Evolutionary conservation across 495 filamentous ascomycete genomes (phyloP).

Genomic region (Hypoxylon lenormandii): DNA sequence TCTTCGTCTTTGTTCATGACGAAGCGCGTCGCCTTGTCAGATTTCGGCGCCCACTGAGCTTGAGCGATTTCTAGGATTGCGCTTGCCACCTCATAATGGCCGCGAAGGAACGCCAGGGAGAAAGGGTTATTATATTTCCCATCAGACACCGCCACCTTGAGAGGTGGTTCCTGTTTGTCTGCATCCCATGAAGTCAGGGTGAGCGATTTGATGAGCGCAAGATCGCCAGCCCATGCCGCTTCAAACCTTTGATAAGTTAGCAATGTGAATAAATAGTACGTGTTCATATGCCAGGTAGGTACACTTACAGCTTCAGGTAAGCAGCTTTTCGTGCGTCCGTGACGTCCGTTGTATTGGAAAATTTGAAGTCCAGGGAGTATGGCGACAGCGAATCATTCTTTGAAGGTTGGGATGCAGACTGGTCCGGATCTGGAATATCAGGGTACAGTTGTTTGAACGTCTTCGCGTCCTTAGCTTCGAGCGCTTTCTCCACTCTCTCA

Average conservation of each 20-base stretch:
- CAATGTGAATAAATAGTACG: neutral
- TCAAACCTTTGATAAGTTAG: conserved; percentile 67
- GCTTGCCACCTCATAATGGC: conserved; percentile 70
- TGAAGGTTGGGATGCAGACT: neutral
- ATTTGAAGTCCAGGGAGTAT: conserved; percentile 64
- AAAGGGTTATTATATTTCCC: conserved; percentile 63
- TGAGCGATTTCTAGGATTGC: conserved; percentile 73
- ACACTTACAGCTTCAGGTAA: conserved; percentile 66
- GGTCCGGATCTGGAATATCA: conserved; percentile 49
- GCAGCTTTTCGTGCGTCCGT: conserved; percentile 64
- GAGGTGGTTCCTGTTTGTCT: conserved; percentile 64
- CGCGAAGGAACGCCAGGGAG: conserved; percentile 71
- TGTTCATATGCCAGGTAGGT: neutral
- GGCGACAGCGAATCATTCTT: conserved; percentile 28
- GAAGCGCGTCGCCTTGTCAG: conserved; percentile 61
- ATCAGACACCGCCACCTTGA: conserved; percentile 72
- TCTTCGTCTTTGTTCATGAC: conserved; percentile 57
- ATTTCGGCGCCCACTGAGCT: conserved; percentile 70
- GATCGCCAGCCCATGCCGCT: conserved; percentile 75
- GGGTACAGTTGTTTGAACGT: conserved; percentile 73
- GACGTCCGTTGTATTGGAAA: conserved; percentile 60
- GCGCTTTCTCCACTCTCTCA: conserved; percentile 62
- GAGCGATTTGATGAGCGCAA: conserved; percentile 66
- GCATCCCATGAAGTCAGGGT: conserved; percentile 60
- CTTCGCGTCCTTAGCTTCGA: conserved; percentile 71